Conservation (phyloP, 2,329 filamentous ascomycete species). For the Lachnellula occidentalis region DNA sequence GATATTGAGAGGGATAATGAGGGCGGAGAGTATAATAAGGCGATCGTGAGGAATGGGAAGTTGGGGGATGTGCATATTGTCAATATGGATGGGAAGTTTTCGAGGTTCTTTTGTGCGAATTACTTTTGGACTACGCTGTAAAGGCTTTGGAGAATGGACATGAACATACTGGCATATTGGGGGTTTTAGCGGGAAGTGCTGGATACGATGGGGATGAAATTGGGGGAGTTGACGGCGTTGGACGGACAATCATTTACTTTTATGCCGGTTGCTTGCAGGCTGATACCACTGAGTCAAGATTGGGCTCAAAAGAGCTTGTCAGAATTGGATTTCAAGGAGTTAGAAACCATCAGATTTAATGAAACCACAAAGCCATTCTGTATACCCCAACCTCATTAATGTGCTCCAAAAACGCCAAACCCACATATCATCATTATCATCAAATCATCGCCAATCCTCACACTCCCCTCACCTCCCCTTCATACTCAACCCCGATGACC, state of each 20-base stretch:
- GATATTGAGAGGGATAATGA: conserved; percentile 73
- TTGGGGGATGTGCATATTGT: conserved; percentile 93
- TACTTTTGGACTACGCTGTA: conserved; percentile 91
- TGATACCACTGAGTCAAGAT: background rate
- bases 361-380: background rate
- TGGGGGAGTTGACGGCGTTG: conserved; percentile 2
- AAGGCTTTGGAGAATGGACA: conserved; percentile 19
- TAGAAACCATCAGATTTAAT: conserved; percentile 1
- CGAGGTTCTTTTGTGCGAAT: conserved; percentile 85
- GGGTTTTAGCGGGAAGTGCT: background rate
- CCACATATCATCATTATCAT: conserved; percentile 2
- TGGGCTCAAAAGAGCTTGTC: background rate
- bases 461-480: conserved; percentile 17
- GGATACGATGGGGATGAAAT: background rate
- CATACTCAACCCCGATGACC: conserved; percentile 21
- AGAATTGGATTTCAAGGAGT: background rate
- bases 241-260: background rate
- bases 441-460: conserved; percentile 5
- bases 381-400: background rate
- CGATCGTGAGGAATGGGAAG: conserved; percentile 75
- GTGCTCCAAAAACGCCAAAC: conserved; percentile 1
- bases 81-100: conserved; percentile 90
- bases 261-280: background rate
- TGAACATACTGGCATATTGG: background rate
- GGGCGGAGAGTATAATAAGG: conserved; percentile 75